Percentiles rank a stretch among this genome's conserved stretches.
These are phyloP conservation scores for Lagerstroemia fauriei DNA, from an alignment of 441 rosid genomes.

Conservation along the genomic window DNA sequence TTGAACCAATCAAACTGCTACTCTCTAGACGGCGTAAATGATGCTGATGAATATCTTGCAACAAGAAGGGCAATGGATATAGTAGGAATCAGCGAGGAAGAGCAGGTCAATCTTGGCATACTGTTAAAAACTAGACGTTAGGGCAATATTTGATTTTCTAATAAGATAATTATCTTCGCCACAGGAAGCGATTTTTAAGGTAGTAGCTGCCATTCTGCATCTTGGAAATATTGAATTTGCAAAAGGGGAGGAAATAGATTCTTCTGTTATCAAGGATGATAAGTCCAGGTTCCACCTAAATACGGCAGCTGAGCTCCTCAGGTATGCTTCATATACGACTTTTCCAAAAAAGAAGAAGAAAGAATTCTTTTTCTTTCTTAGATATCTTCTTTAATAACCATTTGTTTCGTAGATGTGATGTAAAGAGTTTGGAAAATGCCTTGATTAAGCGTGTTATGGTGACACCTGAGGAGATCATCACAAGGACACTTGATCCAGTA, in stretches of 20 bases:
- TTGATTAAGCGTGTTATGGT: constrained; percentile 98
- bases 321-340: constrained; percentile 43
- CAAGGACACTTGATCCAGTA: constrained; percentile 92
- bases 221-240: constrained; percentile 91
- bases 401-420: constrained; percentile 69
- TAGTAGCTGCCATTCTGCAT: constrained; percentile 94
- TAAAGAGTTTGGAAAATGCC: constrained; percentile 92
- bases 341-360: neutral
- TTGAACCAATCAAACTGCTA: constrained; percentile 88
- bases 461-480: constrained; percentile 98
- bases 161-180: neutral
- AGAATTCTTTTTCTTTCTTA: constrained; percentile 20
- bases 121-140: constrained; percentile 18
- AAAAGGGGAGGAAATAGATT: constrained; percentile 86
- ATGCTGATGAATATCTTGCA: constrained; percentile 89
- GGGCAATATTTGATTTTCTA: constrained; percentile 29
- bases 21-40: constrained; percentile 83
- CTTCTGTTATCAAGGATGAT: constrained; percentile 90
- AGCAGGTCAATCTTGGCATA: constrained; percentile 64
- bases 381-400: constrained; percentile 25
- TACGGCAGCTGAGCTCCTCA: constrained; percentile 80
- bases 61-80: constrained; percentile 99
- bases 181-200: constrained; percentile 94
- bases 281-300: constrained; percentile 84
- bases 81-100: constrained; percentile 94